A percentile compares a stretch with the other conserved stretches of the same genome.
phyloP scores from a whole-genome alignment of 495 filamentous ascomycete species.

The Tuber brumale region DNA sequence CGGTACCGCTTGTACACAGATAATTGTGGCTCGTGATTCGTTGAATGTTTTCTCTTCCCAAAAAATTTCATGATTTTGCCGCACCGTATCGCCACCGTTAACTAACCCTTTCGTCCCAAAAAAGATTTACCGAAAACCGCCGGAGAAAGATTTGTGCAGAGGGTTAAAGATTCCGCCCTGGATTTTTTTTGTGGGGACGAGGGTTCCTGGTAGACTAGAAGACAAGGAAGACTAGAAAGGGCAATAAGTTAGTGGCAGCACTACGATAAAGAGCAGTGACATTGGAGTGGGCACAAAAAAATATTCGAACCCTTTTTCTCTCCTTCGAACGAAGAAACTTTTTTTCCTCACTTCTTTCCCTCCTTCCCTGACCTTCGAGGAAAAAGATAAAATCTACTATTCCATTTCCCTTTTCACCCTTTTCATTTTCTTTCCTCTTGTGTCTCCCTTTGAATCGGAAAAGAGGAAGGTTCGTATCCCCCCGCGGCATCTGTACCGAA shows the following conservation, averaged over 20 bases:
- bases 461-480: background rate
- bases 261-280: background rate
- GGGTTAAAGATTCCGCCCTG: background rate
- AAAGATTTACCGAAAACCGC: background rate
- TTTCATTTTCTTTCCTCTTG: background rate
- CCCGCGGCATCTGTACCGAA: background rate
- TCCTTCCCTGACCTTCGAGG: background rate
- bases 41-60: background rate
- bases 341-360: background rate
- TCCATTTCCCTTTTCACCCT: background rate
- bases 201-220: background rate
- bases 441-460: background rate
- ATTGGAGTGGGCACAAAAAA: background rate
- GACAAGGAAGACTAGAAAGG: background rate
- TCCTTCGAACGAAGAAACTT: background rate
- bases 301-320: background rate
- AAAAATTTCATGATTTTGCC: background rate
- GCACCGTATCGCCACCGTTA: background rate
- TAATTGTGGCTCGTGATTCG: background rate
- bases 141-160: background rate
- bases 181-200: background rate
- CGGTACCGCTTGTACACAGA: background rate
- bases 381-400: constrained; percentile 7
- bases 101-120: background rate
- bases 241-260: background rate